Conservation (phyloP, 2,329 filamentous ascomycete genomes). For the Fusarium nisikadoi region DNA sequence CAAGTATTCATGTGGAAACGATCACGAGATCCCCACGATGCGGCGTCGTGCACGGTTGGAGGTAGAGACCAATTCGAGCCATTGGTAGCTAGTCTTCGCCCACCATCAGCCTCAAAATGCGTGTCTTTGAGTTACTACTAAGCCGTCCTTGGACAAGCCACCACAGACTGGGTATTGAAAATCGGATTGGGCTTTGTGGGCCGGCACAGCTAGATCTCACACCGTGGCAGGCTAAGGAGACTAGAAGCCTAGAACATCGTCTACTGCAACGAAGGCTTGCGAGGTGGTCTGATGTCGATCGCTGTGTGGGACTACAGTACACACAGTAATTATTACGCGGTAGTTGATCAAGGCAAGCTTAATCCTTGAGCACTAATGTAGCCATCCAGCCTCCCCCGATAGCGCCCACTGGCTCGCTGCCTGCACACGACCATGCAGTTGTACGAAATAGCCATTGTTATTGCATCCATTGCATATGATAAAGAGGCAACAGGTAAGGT, state of each 20-base stretch:
- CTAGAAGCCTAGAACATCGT: constrained; percentile 38
- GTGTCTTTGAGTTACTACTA: constrained; percentile 12
- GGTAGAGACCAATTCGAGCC: constrained; percentile 14
- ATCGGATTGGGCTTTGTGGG: constrained; percentile 21
- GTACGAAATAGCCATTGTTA: neutral
- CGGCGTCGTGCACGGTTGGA: constrained; percentile 41
- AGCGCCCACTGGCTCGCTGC: constrained; percentile 19
- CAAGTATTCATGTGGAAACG: constrained; percentile 27
- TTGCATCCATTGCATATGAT: neutral
- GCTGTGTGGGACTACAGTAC: constrained; percentile 33
- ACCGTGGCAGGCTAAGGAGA: constrained; percentile 29
- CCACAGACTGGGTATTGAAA: neutral
- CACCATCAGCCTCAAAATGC: constrained; percentile 18
- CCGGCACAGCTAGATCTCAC: constrained; percentile 18
- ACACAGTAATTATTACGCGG: constrained; percentile 21
- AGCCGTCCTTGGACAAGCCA: constrained; percentile 19
- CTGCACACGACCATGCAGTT: constrained; percentile 17
- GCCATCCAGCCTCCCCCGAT: constrained; percentile 25
- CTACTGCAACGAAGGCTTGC: constrained; percentile 38
- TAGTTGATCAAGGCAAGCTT: constrained; percentile 8
- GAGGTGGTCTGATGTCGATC: constrained; percentile 45
- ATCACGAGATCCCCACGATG: constrained; percentile 46
- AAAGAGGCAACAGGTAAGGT: constrained; percentile 16
- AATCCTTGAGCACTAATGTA: constrained; percentile 21
- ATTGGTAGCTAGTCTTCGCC: constrained; percentile 11